Evolutionary conservation across 352 stramenopile genomes (phyloP).

Genomic region (Phytopythium mirpurense): DNA sequence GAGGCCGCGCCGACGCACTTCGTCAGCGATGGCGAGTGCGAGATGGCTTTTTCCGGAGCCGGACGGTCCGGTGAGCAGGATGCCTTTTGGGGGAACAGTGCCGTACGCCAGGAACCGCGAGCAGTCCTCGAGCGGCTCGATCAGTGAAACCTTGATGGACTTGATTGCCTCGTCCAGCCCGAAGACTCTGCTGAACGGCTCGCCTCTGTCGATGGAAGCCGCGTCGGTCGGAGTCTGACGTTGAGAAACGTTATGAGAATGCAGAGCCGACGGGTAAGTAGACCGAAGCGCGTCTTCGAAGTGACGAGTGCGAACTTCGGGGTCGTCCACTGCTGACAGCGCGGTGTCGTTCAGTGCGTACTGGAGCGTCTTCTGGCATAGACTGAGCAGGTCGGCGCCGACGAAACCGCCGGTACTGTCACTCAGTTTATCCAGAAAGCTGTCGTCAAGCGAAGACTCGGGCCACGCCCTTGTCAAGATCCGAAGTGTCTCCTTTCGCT

Average conservation of each 20-base stretch:
- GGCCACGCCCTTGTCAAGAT: constrained; percentile 88
- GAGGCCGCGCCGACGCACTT: constrained; percentile 52
- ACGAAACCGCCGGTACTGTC: constrained; percentile 96
- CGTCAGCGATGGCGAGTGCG: constrained; percentile 49
- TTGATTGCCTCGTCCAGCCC: constrained; percentile 96
- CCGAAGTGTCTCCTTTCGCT: constrained; percentile 90
- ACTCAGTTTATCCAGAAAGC: constrained; percentile 89
- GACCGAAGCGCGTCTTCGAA: constrained; percentile 88
- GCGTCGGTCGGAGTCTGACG: constrained; percentile 27
- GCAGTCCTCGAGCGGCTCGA: constrained; percentile 96
- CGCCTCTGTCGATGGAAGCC: constrained; percentile 21
- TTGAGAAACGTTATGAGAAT: constrained; percentile 92
- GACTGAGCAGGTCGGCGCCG: constrained; percentile 71
- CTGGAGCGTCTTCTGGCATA: constrained; percentile 75
- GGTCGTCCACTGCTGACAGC: constrained; percentile 3
- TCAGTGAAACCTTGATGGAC: constrained; percentile 94
- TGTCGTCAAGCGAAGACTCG: constrained; percentile 23
- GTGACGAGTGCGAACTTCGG: constrained; percentile 21
- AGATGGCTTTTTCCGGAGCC: constrained; percentile 99
- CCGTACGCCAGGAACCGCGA: constrained; percentile 96
- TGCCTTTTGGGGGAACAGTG: constrained; percentile 94
- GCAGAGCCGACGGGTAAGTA: constrained; percentile 94
- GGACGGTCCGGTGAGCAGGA: constrained; percentile 98
- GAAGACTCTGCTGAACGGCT: constrained; percentile 86
- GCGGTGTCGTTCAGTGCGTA: constrained; percentile 40